Evolutionary conservation across 805 yeast genomes (phyloP).

Genomic region (Zygoascus bituminiphila): DNA sequence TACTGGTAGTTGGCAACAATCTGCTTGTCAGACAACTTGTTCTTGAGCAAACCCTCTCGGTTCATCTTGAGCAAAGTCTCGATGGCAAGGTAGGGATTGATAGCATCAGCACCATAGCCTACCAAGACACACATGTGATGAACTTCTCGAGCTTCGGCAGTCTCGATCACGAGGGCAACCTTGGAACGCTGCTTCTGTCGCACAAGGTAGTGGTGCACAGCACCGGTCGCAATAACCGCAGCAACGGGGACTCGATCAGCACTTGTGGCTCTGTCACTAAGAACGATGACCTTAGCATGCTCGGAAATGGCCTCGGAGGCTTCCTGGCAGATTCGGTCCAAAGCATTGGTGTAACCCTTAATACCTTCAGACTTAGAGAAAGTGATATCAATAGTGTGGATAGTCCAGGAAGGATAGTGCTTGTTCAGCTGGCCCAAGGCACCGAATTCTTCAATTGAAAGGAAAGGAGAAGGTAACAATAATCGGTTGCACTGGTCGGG

Average conservation of each 20-base stretch:
- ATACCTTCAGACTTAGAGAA: conserved; percentile 77
- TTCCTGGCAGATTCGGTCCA: conserved; percentile 79
- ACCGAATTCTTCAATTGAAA: conserved; percentile 61
- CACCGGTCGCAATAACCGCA: conserved; percentile 88
- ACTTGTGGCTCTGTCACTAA: conserved; percentile 61
- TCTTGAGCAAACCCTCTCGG: conserved; percentile 53
- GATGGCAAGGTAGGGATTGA: conserved; percentile 88
- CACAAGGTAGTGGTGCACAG: conserved; percentile 93
- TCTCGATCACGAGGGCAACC: conserved; percentile 84
- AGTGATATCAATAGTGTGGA: conserved; percentile 77
- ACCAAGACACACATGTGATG: conserved; percentile 91
- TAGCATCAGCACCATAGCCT: conserved; percentile 96
- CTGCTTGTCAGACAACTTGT: conserved; percentile 46
- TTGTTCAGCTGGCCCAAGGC: conserved; percentile 66
- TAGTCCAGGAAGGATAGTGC: conserved; percentile 82
- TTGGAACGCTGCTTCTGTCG: conserved; percentile 93
- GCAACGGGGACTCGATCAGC: conserved; percentile 69
- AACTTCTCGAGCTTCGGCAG: conserved; percentile 96
- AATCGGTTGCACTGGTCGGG: conserved; percentile 87
- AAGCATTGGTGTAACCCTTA: conserved; percentile 73
- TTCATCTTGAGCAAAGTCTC: conserved; percentile 83
- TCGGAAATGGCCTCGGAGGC: conserved; percentile 80
- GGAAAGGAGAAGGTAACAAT: conserved; percentile 72
- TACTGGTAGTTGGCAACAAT: conserved; percentile 72
- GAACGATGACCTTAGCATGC: conserved; percentile 62